Evolutionary conservation across 1,284 basidiomycete species (phyloP).

Genomic region (Microbotryum violaceum): DNA sequence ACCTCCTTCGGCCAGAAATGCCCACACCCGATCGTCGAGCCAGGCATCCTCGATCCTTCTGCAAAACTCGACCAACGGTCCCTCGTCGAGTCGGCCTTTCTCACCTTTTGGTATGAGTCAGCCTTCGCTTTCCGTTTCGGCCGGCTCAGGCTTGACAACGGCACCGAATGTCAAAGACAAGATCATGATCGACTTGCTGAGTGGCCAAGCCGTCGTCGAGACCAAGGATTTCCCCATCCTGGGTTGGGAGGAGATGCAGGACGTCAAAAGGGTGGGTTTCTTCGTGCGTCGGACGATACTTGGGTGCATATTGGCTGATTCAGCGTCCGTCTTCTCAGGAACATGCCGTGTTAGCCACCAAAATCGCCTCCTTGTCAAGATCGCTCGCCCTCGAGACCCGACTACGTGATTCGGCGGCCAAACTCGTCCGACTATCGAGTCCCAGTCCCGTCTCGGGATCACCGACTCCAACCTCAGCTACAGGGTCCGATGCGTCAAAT

Average conservation of each 20-base stretch:
- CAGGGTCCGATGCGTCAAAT: neutral
- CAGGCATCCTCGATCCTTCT: too few species aligned
- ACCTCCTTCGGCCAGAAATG: too few species aligned
- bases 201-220: constrained; percentile 27
- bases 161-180: constrained; percentile 8
- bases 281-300: neutral
- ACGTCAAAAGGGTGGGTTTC: constrained; percentile 24
- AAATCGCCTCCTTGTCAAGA: constrained; percentile 17
- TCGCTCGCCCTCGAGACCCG: constrained; percentile 30
- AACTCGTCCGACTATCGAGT: constrained; percentile 26
- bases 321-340: constrained; percentile 5
- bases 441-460: neutral
- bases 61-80: too few species aligned
- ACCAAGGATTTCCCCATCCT: constrained; percentile 24
- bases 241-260: constrained; percentile 27
- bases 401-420: constrained; percentile 28
- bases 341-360: constrained; percentile 14
- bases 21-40: too few species aligned
- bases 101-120: too few species aligned
- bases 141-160: too few species aligned
- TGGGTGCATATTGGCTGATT: neutral
- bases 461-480: constrained; percentile 1
- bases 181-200: constrained; percentile 28
- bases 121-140: too few species aligned
- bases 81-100: too few species aligned